Evolutionary conservation across 768 basidiomycete genomes (phyloP).

Genomic region (Suillus luteus): DNA sequence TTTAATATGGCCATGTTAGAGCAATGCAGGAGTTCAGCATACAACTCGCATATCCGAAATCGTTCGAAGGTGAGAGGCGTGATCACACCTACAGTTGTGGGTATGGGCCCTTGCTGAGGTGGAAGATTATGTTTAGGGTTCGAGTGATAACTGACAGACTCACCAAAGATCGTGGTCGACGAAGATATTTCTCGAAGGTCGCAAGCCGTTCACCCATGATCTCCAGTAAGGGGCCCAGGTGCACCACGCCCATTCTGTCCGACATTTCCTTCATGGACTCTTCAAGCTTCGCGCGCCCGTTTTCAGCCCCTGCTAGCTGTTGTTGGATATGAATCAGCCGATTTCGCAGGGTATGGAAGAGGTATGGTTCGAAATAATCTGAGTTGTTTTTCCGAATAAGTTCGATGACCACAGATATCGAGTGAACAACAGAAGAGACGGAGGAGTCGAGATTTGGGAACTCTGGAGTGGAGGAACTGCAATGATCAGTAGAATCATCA

Average conservation of each 20-base stretch:
- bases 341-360: slow-evolving; percentile 92
- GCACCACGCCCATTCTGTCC: slow-evolving; percentile 85
- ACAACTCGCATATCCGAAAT: slow-evolving; percentile 93
- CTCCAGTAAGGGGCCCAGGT: slow-evolving; percentile 80
- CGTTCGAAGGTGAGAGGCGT: slow-evolving; percentile 91
- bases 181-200: slow-evolving; percentile 69
- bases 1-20: slow-evolving; percentile 98
- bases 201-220: slow-evolving; percentile 69
- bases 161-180: slow-evolving; percentile 76
- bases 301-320: slow-evolving; percentile 54
- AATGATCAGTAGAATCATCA: slow-evolving; percentile 19
- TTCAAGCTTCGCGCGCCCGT: slow-evolving; percentile 68
- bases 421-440: slow-evolving; percentile 81
- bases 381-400: slow-evolving; percentile 97
- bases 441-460: slow-evolving; percentile 49
- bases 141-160: slow-evolving; percentile 29
- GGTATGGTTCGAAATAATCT: slow-evolving; percentile 96
- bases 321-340: slow-evolving; percentile 88
- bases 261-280: slow-evolving; percentile 79
- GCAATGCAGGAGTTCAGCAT: slow-evolving; percentile 95
- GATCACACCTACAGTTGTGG: slow-evolving; percentile 73
- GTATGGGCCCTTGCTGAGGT: slow-evolving; percentile 61
- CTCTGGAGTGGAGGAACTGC: slow-evolving; percentile 17
- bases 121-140: slow-evolving; percentile 18
- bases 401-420: slow-evolving; percentile 88